These are phyloP conservation scores for Spongispora temasekensis DNA, from an alignment of 1,284 basidiomycete genomes.

Conservation along the genomic window DNA sequence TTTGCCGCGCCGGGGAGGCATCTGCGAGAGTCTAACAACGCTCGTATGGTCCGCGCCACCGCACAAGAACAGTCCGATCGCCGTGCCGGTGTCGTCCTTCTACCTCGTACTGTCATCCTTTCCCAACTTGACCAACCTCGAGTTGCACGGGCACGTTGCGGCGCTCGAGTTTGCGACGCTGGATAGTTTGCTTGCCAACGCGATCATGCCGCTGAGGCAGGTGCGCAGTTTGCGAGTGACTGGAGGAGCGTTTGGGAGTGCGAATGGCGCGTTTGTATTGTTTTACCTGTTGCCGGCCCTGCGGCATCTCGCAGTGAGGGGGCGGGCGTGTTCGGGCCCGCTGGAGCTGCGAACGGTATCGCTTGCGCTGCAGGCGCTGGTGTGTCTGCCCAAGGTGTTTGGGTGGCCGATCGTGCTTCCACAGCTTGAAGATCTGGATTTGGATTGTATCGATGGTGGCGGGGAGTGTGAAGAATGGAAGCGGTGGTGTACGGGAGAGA, in stretches of 20 bases:
- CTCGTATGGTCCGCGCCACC: conserved; percentile 25
- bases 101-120: conserved; percentile 23
- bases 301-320: conserved; percentile 15
- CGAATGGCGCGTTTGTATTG: conserved; percentile 17
- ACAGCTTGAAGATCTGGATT: conserved; percentile 11
- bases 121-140: conserved; percentile 19
- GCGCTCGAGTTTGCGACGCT: conserved; percentile 11
- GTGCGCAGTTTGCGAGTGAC: conserved; percentile 13
- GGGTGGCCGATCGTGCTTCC: conserved; percentile 12
- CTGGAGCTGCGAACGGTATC: conserved; percentile 11
- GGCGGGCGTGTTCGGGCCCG: conserved; percentile 15
- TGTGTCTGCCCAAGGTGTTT: conserved; percentile 3
- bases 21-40: conserved; percentile 18
- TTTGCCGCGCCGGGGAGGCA: conserved; percentile 16
- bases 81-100: conserved; percentile 18
- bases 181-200: conserved; percentile 4
- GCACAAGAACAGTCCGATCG: conserved; percentile 10
- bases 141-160: conserved; percentile 16
- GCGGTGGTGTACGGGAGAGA: conserved; percentile 11
- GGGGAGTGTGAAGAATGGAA: conserved; percentile 7
- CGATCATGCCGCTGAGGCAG: conserved; percentile 15
- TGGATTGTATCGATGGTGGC: conserved; percentile 17
- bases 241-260: conserved; percentile 13
- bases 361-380: conserved; percentile 17
- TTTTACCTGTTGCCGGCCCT: conserved; percentile 19